Base-by-base conservation (phyloP, 129 eudicot genomes). In the Calendula officinalis region DNA sequence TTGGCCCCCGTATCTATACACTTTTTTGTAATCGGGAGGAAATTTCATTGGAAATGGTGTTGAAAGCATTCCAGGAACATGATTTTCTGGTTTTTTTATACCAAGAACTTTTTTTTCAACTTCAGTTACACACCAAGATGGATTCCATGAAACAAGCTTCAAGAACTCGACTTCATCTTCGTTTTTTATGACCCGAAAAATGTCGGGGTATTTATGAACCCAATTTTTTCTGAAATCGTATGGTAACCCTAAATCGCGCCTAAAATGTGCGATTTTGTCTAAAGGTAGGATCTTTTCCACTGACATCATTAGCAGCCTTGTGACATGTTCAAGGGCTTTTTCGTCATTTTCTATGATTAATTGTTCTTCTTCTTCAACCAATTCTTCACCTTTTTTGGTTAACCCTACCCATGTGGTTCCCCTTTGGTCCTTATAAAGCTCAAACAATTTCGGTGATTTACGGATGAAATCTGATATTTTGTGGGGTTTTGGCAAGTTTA, bases 241-340 rank as follows among this genome's bases (percentile, higher is more conserved):
- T 8, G 98, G 96, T 51, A 92, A 68, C 7, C 98, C 96, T 4
- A 92, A 72, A 74, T 92, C 98, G 54, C 96, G 87, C 55, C 98
- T 92, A 66, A 83, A 88, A 83, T 92, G 96, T 0, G 87, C 96
- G 8, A 92, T 83, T 58, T 57, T 57, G 37, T 57, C 63, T 7
- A 57, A 33, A 3, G 76, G 55, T 10, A 92, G 66, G 60, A 86
- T 54, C 80, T 83, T 88, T 57, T 81, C 86, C 0, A 85, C 78
- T 0, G 96, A 73, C 96, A 92, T 92, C 98, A 92, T 92, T 4
- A 92, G 60, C 86, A 85, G 57, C 55, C 96, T 75, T 50, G 89
- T 81, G 4, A 92, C 95, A 72, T 76, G 74, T 38, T 92, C 96
- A 0, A 80, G 84, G 0, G 91, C 83, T 33, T 83, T 85, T 37